These are phyloP conservation scores for Quercus alba DNA, from an alignment of 306 rosid species.

Conservation along the genomic window DNA sequence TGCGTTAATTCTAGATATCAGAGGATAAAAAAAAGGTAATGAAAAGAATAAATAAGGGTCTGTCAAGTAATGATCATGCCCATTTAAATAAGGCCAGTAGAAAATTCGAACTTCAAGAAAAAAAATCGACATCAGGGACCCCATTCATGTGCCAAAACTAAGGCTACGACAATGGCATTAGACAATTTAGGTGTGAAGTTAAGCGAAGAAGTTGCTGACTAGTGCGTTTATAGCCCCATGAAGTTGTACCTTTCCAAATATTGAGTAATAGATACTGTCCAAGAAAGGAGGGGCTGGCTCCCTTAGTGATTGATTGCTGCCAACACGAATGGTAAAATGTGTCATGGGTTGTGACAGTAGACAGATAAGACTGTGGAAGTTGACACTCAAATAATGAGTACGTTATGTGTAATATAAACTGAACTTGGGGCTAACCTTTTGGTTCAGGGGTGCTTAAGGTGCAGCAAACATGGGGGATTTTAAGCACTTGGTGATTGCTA, in stretches of 20 bases:
- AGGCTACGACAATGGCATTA: conserved; percentile 30
- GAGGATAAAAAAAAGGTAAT: conserved; percentile 2
- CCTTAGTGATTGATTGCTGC: conserved; percentile 28
- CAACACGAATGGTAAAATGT: conserved; percentile 28
- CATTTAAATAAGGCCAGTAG: conserved; percentile 25
- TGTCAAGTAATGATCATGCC: conserved; percentile 21
- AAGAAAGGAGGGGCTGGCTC: conserved; percentile 19
- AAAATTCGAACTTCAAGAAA: conserved; percentile 18
- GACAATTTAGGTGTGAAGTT: conserved; percentile 35
- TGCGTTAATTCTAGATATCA: conserved; percentile 14
- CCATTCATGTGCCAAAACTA: conserved; percentile 25
- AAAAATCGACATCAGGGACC: conserved; percentile 25
- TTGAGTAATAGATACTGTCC: conserved; percentile 53
- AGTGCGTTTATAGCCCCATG: conserved; percentile 43
- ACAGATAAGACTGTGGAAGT: conserved; percentile 39
- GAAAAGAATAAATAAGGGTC: neutral
- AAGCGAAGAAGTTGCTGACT: conserved; percentile 22
- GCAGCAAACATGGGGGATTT: conserved; percentile 53
- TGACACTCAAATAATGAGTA: conserved; percentile 23
- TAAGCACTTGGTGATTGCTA: conserved; percentile 79
- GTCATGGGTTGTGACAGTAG: conserved; percentile 35
- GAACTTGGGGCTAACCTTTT: conserved; percentile 13
- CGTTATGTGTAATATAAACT: conserved; percentile 37
- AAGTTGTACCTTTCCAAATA: conserved; percentile 39
- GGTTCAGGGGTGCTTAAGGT: conserved; percentile 10